Base-by-base conservation (phyloP, 2,329 filamentous ascomycete genomes). In the Sporothrix sp. region DNA sequence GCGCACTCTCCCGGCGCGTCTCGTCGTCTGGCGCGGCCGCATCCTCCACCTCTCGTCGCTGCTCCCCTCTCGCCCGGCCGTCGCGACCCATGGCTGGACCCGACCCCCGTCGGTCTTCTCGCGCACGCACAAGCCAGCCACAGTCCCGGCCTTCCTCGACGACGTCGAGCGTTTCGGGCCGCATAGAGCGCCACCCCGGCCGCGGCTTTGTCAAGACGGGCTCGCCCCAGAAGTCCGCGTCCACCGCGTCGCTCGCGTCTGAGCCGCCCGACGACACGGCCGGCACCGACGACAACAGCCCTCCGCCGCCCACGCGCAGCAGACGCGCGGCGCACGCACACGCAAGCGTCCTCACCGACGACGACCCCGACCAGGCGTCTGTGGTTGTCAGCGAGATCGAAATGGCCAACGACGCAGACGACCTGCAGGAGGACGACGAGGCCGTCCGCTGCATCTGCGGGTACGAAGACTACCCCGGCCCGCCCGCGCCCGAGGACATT, bases 371-470 rank as follows among this genome's bases (percentile, higher is more conserved):
- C 48, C 74, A 71, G 53, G 57, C 62, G 14, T 58, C 63, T 8
- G 50, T 69, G 3, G 60, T 62, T 33, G 62, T 62, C 23, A 74
- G 76, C 52, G 62, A 65, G 30, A 63, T 68, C 56, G 71, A 73
- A 42, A 79, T 79, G 73, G 65, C 64, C 38, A 80, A 83, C 65
- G 84, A 83, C 57, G 77, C 75, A 53, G 81, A 81, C 55, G 82
- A 88, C 51, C 76, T 84, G 44, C 85, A 87, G 53, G 85, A 85
- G 62, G 88, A 96, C 65, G 90, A 96, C 63, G 93, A 97, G 71
- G 82, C 93, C 51, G 95, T 95, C 63, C 82, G 93, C 59, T 98
- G 93, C 70, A 84, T 98, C 57, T 98, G 93, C 69, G 90, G 89
- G 59, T 83, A 85, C 60, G 88, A 94, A 62, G 93, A 98, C 52